These are phyloP conservation scores for Talaromyces verruculosus DNA, from an alignment of 2,329 filamentous ascomycete species.

Conservation along the genomic window DNA sequence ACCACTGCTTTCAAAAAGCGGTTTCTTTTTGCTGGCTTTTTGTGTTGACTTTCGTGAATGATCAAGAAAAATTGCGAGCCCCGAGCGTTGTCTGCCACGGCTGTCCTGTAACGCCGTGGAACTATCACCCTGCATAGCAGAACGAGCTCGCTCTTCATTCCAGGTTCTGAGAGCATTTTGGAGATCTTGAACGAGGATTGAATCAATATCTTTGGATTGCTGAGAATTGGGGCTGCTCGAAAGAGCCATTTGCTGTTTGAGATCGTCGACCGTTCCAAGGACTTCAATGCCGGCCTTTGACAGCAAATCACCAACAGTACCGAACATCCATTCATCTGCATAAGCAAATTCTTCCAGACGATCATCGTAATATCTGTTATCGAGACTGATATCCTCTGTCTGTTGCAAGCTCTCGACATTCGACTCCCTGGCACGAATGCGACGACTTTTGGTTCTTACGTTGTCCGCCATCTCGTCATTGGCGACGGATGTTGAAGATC, in stretches of 20 bases:
- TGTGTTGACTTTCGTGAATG: constrained; percentile 51
- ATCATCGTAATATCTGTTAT: constrained; percentile 57
- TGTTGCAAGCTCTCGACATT: constrained; percentile 49
- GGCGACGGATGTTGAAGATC: constrained; percentile 61
- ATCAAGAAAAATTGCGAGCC: constrained; percentile 57
- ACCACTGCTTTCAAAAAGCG: constrained; percentile 41
- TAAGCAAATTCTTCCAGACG: constrained; percentile 54
- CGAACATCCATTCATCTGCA: constrained; percentile 60
- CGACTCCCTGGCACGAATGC: constrained; percentile 61
- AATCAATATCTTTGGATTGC: constrained; percentile 27
- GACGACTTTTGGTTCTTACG: constrained; percentile 59
- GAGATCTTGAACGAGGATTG: constrained; percentile 45
- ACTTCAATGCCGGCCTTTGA: constrained; percentile 52
- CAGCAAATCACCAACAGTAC: constrained; percentile 54
- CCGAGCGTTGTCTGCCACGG: constrained; percentile 48
- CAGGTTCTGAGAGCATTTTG: constrained; percentile 44
- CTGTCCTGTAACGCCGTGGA: constrained; percentile 51
- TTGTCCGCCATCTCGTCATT: constrained; percentile 59
- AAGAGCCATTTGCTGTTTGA: constrained; percentile 33
- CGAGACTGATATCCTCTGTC: constrained; percentile 51
- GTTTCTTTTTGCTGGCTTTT: constrained; percentile 40
- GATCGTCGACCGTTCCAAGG: constrained; percentile 44
- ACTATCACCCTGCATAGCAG: constrained; percentile 50
- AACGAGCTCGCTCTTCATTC: constrained; percentile 47
- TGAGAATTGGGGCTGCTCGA: constrained; percentile 24